Conservation (phyloP, 2,329 filamentous ascomycete species). For the Aspergillus sp. region DNA sequence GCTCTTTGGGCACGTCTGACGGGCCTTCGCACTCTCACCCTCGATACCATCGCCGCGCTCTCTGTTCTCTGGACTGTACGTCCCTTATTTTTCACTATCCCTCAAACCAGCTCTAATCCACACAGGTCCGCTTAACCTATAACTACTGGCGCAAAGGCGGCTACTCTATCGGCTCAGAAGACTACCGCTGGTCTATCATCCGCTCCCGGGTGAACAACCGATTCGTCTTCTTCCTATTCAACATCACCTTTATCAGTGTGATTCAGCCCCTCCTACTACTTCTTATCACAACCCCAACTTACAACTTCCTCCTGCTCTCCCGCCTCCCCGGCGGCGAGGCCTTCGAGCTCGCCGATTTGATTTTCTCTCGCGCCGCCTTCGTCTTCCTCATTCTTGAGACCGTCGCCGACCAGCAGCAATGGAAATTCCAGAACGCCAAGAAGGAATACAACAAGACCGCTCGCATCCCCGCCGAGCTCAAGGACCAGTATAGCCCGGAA, state of each 20-base stretch:
- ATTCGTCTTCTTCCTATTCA: constrained; percentile 82
- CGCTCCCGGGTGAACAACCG: constrained; percentile 69
- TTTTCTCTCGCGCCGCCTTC: constrained; percentile 61
- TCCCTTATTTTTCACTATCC: background rate
- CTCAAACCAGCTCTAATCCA: constrained; percentile 24
- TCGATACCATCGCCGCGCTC: constrained; percentile 74
- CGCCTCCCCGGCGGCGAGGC: constrained; percentile 61
- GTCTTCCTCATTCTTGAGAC: constrained; percentile 68
- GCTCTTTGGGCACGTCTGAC: constrained; percentile 78
- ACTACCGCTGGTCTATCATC: constrained; percentile 89
- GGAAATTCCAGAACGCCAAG: constrained; percentile 86
- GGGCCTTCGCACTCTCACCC: constrained; percentile 68
- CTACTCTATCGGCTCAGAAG: constrained; percentile 85
- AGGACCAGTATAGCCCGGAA: constrained; percentile 62
- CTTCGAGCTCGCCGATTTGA: constrained; percentile 63
- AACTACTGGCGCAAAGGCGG: constrained; percentile 98
- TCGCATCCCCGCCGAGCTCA: constrained; percentile 64
- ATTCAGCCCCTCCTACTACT: constrained; percentile 82
- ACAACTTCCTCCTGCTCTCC: constrained; percentile 76
- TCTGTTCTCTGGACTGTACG: constrained; percentile 80
- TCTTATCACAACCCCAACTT: constrained; percentile 77
- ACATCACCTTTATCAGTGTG: constrained; percentile 86
- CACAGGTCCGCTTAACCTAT: constrained; percentile 78
- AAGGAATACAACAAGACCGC: constrained; percentile 72
- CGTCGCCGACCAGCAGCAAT: constrained; percentile 91